Percentiles rank a stretch among this genome's conserved stretches.
These are phyloP conservation scores for Globisporangium alternatum DNA, from an alignment of 352 stramenopile species.

Conservation along the genomic window DNA sequence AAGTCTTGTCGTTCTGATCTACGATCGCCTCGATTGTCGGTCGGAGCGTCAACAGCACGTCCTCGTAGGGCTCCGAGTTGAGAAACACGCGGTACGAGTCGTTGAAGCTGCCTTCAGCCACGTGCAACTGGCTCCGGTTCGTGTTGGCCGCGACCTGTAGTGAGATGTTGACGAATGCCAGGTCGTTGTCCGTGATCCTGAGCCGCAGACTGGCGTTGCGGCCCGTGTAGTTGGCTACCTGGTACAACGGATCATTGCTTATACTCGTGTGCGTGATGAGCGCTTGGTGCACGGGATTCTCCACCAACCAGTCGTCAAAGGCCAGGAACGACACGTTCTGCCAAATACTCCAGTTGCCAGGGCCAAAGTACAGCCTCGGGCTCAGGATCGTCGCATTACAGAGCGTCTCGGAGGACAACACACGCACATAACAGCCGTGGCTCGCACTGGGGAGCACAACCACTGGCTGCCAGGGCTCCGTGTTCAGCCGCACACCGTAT, in stretches of 20 bases:
- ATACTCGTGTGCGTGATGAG: constrained; percentile 46
- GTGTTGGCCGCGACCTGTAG: constrained; percentile 21
- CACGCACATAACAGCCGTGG: constrained; percentile 51
- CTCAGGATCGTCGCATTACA: constrained; percentile 64
- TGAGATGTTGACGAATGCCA: constrained; percentile 62
- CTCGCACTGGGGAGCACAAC: constrained; percentile 39
- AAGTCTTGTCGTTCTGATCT: constrained; percentile 28
- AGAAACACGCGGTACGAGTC: constrained; percentile 65
- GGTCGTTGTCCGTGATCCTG: constrained; percentile 61
- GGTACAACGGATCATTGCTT: constrained; percentile 50
- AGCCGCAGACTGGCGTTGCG: constrained; percentile 30
- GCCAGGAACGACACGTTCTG: constrained; percentile 53
- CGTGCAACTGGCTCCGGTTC: constrained; percentile 37
- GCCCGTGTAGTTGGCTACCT: constrained; percentile 27
- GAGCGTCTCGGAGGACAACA: constrained; percentile 23
- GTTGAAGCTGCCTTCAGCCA: constrained; percentile 76
- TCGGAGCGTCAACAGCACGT: constrained; percentile 42
- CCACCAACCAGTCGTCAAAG: constrained; percentile 62
- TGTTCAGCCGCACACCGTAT: constrained; percentile 54
- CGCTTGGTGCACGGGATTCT: constrained; percentile 43
- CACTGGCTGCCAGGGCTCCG: constrained; percentile 64
- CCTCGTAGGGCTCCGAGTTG: constrained; percentile 60
- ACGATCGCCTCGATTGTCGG: constrained; percentile 44
- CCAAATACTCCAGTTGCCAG: constrained; percentile 61
- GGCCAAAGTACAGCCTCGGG: constrained; percentile 46